A percentile compares a stretch with the other conserved stretches of the same genome.
These are phyloP conservation scores for Cercospora nicotianae DNA, from an alignment of 2,329 filamentous ascomycete species.

Conservation along the genomic window DNA sequence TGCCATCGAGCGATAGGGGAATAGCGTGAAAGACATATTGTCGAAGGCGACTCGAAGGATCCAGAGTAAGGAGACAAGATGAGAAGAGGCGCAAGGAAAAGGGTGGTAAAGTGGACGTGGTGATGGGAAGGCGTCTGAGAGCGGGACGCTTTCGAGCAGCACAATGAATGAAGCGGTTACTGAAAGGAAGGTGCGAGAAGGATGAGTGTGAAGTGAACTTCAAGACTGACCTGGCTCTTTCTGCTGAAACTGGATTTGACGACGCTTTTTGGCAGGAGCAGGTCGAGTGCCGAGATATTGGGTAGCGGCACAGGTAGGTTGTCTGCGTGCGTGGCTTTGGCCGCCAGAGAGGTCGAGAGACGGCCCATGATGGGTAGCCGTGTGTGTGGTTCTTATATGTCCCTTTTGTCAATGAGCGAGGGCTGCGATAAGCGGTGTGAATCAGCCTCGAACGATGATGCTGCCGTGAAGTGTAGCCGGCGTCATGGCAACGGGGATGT, in stretches of 20 bases:
- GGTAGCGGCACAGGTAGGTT: slow-evolving; percentile 34
- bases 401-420: not conserved
- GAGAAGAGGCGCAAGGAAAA: not conserved
- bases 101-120: not conserved
- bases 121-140: not conserved
- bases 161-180: not conserved
- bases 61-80: not conserved
- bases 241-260: slow-evolving; percentile 14
- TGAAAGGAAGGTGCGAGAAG: not conserved
- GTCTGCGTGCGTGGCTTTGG: slow-evolving; percentile 29
- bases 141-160: not conserved
- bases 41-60: not conserved
- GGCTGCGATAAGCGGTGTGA: too few species aligned
- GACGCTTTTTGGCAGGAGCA: slow-evolving; percentile 30
- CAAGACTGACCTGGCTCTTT: slow-evolving; percentile 24
- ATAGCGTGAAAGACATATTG: slow-evolving; percentile 1
- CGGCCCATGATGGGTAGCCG: slow-evolving; percentile 30
- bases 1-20: slow-evolving; percentile 9
- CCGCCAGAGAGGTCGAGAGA: slow-evolving; percentile 34
- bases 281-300: slow-evolving; percentile 35
- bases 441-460: not conserved
- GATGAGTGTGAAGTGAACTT: slow-evolving; percentile 6
- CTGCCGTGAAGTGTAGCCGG: not conserved
- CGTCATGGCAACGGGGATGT: not conserved
- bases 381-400: not conserved